Conservation (phyloP, 257 asterid genomes). For the Eucommia ulmoides region DNA sequence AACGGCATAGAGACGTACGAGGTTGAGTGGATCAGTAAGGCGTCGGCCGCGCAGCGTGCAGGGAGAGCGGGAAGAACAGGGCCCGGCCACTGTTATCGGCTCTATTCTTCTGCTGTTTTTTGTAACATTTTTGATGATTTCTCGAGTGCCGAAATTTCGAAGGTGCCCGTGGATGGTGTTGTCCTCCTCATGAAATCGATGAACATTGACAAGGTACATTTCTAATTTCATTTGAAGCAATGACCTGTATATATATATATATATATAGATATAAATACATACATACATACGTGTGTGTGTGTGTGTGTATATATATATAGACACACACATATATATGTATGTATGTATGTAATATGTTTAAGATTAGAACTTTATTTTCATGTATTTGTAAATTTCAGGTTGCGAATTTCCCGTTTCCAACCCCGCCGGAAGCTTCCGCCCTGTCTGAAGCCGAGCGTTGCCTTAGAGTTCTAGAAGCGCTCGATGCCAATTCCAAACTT, state of each 20-base stretch:
- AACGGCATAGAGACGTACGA: slow-evolving; percentile 82
- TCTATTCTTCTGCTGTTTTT: slow-evolving; percentile 86
- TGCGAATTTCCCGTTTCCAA: slow-evolving; percentile 85
- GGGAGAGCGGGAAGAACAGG: slow-evolving; percentile 98
- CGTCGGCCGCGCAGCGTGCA: slow-evolving; percentile 92
- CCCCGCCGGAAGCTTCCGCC: slow-evolving; percentile 71
- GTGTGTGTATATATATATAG: too few relatives aligned
- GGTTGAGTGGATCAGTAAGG: slow-evolving; percentile 92
- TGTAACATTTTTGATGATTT: slow-evolving; percentile 50
- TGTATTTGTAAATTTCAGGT: slow-evolving; percentile 63
- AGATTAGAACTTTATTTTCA: too few relatives aligned
- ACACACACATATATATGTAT: too few relatives aligned
- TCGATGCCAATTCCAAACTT: slow-evolving; percentile 58
- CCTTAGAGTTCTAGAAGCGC: slow-evolving; percentile 82
- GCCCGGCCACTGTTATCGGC: slow-evolving; percentile 95
- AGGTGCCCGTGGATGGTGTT: slow-evolving; percentile 93
- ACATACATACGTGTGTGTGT: too few relatives aligned
- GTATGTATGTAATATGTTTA: too few relatives aligned
- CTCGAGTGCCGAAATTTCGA: slow-evolving; percentile 72
- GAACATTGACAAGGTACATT: slow-evolving; percentile 70
- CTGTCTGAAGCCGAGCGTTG: slow-evolving; percentile 78
- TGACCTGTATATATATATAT: too few relatives aligned
- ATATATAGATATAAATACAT: too few relatives aligned
- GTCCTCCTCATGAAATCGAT: slow-evolving; percentile 91
- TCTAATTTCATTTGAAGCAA: neutral